Percentiles rank a stretch among this genome's conserved stretches.
Evolutionary conservation across 805 yeast species (phyloP).

Genomic region (Wickerhamiella sergipiensis): DNA sequence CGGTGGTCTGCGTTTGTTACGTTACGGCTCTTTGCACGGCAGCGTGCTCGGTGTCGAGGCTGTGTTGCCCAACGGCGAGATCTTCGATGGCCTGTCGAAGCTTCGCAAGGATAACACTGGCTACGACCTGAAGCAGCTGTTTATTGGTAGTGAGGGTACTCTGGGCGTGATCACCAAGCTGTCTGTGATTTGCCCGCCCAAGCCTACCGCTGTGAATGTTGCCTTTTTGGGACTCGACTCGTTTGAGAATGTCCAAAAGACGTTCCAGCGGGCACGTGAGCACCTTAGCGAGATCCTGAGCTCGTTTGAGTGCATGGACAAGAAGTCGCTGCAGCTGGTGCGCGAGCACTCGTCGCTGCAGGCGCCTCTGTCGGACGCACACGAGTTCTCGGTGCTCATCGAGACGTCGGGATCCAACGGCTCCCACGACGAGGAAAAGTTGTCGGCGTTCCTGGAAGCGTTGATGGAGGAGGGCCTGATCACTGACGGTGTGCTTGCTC

Average conservation of each 20-base stretch:
- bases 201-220: conserved; percentile 74
- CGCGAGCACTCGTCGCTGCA: conserved; percentile 38
- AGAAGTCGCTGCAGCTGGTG: conserved; percentile 31
- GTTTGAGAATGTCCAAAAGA: conserved; percentile 66
- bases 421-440: conserved; percentile 84
- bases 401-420: conserved; percentile 94
- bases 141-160: conserved; percentile 89
- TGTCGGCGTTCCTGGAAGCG: conserved; percentile 68
- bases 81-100: conserved; percentile 64
- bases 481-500: conserved; percentile 91
- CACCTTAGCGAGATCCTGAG: conserved; percentile 75
- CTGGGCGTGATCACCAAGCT: conserved; percentile 83
- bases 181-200: conserved; percentile 75
- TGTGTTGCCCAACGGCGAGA: conserved; percentile 75
- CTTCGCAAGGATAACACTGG: conserved; percentile 93
- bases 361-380: conserved; percentile 71
- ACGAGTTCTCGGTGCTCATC: conserved; percentile 81
- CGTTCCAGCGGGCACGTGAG: conserved; percentile 63
- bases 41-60: conserved; percentile 80
- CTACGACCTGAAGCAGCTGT: conserved; percentile 78
- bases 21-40: conserved; percentile 89
- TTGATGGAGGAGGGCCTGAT: conserved; percentile 77
- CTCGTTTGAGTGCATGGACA: conserved; percentile 90
- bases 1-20: conserved; percentile 75
- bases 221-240: conserved; percentile 73